A percentile compares a stretch with the other conserved stretches of the same genome.
These are phyloP conservation scores for Fusarium metavorans DNA, from an alignment of 2,329 filamentous ascomycete species.

Conservation along the genomic window DNA sequence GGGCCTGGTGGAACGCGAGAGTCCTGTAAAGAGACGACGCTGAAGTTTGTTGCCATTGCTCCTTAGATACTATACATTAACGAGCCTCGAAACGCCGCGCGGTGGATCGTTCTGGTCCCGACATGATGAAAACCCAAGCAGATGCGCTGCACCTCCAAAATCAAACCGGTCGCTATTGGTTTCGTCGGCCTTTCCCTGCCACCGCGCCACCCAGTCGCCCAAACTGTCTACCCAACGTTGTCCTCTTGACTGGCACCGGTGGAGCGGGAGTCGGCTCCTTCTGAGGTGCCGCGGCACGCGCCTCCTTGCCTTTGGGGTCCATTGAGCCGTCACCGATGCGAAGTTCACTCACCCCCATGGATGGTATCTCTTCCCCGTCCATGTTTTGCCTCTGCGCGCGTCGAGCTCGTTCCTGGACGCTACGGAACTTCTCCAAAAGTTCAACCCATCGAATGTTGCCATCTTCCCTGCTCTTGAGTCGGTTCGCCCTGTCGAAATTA, in stretches of 20 bases:
- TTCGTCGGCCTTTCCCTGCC: conserved; percentile 70
- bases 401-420: conserved; percentile 87
- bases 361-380: conserved; percentile 62
- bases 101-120: background rate
- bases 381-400: conserved; percentile 72
- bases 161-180: conserved; percentile 35
- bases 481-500: conserved; percentile 78
- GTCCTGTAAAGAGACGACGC: conserved; percentile 59
- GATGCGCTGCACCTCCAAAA: conserved; percentile 20
- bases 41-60: conserved; percentile 33
- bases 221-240: conserved; percentile 75
- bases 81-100: conserved; percentile 8
- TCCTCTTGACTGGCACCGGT: conserved; percentile 66
- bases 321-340: conserved; percentile 56
- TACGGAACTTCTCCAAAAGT: conserved; percentile 92
- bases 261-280: conserved; percentile 61
- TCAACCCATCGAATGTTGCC: conserved; percentile 91
- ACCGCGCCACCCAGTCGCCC: conserved; percentile 79
- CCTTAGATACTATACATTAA: conserved; percentile 36
- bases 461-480: conserved; percentile 86
- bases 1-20: conserved; percentile 73
- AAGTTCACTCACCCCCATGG: conserved; percentile 58
- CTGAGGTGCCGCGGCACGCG: conserved; percentile 56
- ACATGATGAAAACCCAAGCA: conserved; percentile 11
- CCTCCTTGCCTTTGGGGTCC: conserved; percentile 57